Evolutionary conservation across 139 green algal species (phyloP).

Genomic region (Chlamydomonas sphaeroides): DNA sequence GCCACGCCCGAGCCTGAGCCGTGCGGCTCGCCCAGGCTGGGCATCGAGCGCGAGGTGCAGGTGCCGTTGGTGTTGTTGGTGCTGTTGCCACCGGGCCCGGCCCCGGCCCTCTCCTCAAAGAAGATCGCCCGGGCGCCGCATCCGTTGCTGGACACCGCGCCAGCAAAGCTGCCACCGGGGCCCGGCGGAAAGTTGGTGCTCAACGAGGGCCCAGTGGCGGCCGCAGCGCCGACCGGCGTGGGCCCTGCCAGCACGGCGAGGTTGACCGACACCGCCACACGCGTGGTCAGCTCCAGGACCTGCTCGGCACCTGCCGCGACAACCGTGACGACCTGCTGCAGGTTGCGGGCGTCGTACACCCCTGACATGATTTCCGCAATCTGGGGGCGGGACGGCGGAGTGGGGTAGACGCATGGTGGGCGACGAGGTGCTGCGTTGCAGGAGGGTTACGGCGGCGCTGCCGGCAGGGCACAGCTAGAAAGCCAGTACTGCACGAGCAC

Average conservation of each 20-base stretch:
- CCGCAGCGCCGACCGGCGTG: neutral
- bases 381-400: too few relatives aligned
- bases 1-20: neutral
- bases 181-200: too few relatives aligned
- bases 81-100: too few relatives aligned
- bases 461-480: too few relatives aligned
- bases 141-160: too few relatives aligned
- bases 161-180: too few relatives aligned
- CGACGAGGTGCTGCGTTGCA: too few relatives aligned
- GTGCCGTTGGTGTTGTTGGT: neutral
- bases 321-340: conserved; percentile 26
- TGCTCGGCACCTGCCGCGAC: neutral
- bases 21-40: neutral
- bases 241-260: neutral
- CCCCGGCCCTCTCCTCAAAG: conserved; percentile 13
- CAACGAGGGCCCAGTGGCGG: too few relatives aligned
- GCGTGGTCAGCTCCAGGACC: conserved; percentile 21
- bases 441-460: too few relatives aligned
- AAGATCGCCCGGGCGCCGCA: conserved; percentile 8
- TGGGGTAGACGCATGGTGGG: too few relatives aligned
- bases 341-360: conserved; percentile 5
- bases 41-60: neutral
- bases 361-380: neutral
- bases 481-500: too few relatives aligned
- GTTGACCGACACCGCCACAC: neutral